phyloP scores from a whole-genome alignment of 2,329 filamentous ascomycete species.

The Colletotrichum sojae region DNA sequence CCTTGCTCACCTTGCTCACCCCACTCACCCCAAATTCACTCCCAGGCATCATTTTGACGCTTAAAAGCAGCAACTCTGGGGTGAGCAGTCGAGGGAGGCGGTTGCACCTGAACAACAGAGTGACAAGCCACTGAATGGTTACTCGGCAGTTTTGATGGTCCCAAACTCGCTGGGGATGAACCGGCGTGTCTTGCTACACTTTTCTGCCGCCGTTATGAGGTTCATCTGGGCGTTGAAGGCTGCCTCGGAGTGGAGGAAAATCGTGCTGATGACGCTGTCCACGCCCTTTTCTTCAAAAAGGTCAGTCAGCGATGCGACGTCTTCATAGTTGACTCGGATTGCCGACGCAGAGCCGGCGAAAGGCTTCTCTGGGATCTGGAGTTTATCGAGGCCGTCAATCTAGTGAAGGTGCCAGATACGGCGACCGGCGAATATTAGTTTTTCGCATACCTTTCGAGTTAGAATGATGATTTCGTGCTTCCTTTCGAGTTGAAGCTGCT shows the following conservation, averaged over 20 bases:
- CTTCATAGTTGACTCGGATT: constrained; percentile 47
- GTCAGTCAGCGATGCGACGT: constrained; percentile 42
- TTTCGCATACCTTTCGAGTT: neutral
- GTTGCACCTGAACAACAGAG: too few species aligned
- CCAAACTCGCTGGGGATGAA: constrained; percentile 61
- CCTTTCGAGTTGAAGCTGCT: constrained; percentile 51
- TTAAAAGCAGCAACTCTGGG: too few species aligned
- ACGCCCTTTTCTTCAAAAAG: constrained; percentile 53
- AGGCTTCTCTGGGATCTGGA: constrained; percentile 22
- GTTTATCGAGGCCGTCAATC: constrained; percentile 9
- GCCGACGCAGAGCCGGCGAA: constrained; percentile 35
- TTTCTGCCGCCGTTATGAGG: constrained; percentile 59
- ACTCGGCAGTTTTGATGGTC: constrained; percentile 41
- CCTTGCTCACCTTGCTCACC: too few species aligned
- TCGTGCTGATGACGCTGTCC: constrained; percentile 59
- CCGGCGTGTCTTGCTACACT: constrained; percentile 52
- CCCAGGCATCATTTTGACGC: too few species aligned
- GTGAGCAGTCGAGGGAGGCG: too few species aligned
- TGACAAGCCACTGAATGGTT: neutral
- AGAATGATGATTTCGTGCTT: constrained; percentile 57
- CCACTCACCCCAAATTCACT: too few species aligned
- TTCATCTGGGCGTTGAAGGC: constrained; percentile 49
- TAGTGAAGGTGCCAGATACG: constrained; percentile 2
- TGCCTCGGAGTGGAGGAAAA: constrained; percentile 47
- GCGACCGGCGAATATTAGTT: neutral